These are phyloP conservation scores for Fusarium azukiicola DNA, from an alignment of 2,329 filamentous ascomycete genomes.

Conservation along the genomic window DNA sequence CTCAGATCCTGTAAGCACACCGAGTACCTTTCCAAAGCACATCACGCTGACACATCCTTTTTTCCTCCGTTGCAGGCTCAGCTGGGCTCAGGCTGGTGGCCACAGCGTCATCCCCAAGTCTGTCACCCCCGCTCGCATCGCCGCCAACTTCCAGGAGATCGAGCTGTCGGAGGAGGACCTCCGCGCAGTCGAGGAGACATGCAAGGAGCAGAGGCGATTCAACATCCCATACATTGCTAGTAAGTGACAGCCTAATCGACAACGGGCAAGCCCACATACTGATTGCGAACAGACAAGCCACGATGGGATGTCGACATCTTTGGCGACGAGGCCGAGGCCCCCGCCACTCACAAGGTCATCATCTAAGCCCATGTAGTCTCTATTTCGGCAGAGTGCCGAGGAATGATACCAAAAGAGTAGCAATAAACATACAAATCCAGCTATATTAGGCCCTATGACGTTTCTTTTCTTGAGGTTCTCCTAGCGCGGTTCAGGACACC, in stretches of 20 bases:
- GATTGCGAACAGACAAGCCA: conserved; percentile 3
- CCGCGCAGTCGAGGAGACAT: conserved; percentile 22
- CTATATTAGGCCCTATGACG: no score
- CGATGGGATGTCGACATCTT: neutral
- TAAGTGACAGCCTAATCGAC: neutral
- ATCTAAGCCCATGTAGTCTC: neutral
- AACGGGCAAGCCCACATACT: neutral
- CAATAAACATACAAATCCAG: no score
- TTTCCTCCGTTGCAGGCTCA: conserved; percentile 58
- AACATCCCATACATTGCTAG: conserved; percentile 22
- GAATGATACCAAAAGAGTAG: no score
- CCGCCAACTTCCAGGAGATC: conserved; percentile 83
- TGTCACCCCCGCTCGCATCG: conserved; percentile 83
- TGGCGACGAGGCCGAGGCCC: neutral
- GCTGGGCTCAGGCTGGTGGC: conserved; percentile 78
- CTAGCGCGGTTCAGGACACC: no score
- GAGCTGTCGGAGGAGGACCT: conserved; percentile 72
- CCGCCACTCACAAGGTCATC: conserved; percentile 19
- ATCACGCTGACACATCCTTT: neutral
- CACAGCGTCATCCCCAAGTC: conserved; percentile 88
- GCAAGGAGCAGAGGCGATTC: conserved; percentile 36
- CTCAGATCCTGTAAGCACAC: conserved; percentile 60
- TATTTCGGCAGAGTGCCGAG: neutral
- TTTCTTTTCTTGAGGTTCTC: no score
- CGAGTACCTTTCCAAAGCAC: neutral